Evolutionary conservation across 768 basidiomycete genomes (phyloP), one percentile per base, ranked within the genome.

Genomic region (Piloderma croceum): DNA sequence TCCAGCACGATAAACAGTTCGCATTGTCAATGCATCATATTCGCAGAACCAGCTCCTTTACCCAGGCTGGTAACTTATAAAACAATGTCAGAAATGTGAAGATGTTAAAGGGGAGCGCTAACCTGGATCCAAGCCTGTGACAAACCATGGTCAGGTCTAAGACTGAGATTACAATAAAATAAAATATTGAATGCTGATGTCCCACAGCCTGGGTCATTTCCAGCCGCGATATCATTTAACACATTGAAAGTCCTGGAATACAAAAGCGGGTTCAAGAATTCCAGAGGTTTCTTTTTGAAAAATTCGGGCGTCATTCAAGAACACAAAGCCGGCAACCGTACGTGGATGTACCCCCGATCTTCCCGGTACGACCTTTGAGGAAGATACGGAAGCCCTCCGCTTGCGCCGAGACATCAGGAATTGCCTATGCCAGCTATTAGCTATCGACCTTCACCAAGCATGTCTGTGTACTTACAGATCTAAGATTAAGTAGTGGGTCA

Each of bases 341-440:
- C 1, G 79, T 78, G 11, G 81, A 83, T 2, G 85, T 88, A 24
- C 85, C 85, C 1, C 64, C 72, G 41, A 77, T 68, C 2, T 57
- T 52, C n/a, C 43, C 44, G 10, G 62, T 22, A 5, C 34, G 13
- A 3, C 78, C 78, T 20, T 51, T 39, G 34, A 69, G 57, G 57
- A 68, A 67, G 31, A 83, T 67, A 10, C 60, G 56, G 67, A 74
- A 84, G 24, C 60, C 54, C 31, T 56, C 50, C 1, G 68, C 66
- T 51, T 81, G 81, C 0, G 83, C 81, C 0, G 82, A 62, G 24
- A 86, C 79, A 47, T 87, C 84, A 7, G 83, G 84, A 49, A 68
- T 65, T 9, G 63, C 83, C 78, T 74, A 34, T 6, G 43, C 9
- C 31, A n/a, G n/a, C n/a, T n/a, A n/a, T n/a, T n/a, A n/a, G n/a